These are phyloP conservation scores for Aspergillus funiculosus DNA, from an alignment of 495 filamentous ascomycete species.

Conservation along the genomic window DNA sequence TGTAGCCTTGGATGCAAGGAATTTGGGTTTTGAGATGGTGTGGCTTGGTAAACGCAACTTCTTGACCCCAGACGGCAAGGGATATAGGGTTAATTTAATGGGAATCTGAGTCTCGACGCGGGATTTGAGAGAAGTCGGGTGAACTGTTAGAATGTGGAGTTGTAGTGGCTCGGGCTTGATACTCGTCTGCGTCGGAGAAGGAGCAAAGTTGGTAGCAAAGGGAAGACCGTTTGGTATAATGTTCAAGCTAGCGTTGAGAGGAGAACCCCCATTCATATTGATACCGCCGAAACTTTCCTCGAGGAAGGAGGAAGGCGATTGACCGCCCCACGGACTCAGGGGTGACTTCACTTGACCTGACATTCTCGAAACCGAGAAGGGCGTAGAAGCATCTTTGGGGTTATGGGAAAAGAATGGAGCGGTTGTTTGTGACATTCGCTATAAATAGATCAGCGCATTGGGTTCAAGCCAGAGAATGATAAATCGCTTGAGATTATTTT, in stretches of 20 bases:
- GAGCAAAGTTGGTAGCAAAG: slow-evolving; percentile 33
- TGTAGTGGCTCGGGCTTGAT: slow-evolving; percentile 22
- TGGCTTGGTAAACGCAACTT: slow-evolving; percentile 79
- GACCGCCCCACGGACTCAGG: slow-evolving; percentile 42
- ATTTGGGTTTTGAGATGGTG: slow-evolving; percentile 86
- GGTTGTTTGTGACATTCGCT: slow-evolving; percentile 22
- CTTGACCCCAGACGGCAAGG: slow-evolving; percentile 65
- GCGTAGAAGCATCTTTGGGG: slow-evolving; percentile 44
- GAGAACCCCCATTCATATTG: slow-evolving; percentile 39
- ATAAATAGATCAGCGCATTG: slow-evolving; percentile 2
- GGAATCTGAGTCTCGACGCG: slow-evolving; percentile 93
- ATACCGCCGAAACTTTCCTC: slow-evolving; percentile 44
- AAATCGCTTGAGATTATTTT: not conserved
- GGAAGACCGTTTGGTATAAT: slow-evolving; percentile 29
- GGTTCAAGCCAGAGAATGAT: not conserved
- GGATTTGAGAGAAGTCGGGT: slow-evolving; percentile 70
- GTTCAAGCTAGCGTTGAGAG: slow-evolving; percentile 31
- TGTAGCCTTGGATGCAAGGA: slow-evolving; percentile 62
- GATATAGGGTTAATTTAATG: slow-evolving; percentile 66
- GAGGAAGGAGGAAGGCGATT: slow-evolving; percentile 49
- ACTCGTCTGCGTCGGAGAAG: slow-evolving; percentile 28
- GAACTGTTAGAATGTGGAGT: slow-evolving; percentile 48
- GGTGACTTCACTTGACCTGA: slow-evolving; percentile 43
- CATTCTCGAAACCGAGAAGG: slow-evolving; percentile 33
- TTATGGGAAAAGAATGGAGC: slow-evolving; percentile 32